phyloP scores from a whole-genome alignment of 2,329 filamentous ascomycete genomes.

The Anisogramma anomala region DNA sequence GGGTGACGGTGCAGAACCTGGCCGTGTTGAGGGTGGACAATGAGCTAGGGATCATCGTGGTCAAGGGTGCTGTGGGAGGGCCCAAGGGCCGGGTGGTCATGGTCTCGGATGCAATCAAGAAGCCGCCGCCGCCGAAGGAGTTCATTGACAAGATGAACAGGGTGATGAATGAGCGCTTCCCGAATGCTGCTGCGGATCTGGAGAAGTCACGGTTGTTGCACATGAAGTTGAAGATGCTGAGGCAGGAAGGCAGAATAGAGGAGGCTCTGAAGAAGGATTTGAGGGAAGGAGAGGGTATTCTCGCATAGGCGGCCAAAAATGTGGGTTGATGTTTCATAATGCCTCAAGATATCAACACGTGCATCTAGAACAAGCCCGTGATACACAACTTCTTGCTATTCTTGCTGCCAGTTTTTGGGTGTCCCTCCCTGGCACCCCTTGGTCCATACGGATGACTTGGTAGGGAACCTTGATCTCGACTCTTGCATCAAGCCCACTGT shows the following conservation, averaged over 20 bases:
- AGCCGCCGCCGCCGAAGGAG: conserved; percentile 44
- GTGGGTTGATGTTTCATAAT: too few relatives aligned
- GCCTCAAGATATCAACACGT: too few relatives aligned
- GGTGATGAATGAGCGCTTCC: conserved; percentile 35
- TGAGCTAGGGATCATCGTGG: conserved; percentile 75
- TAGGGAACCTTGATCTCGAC: too few relatives aligned
- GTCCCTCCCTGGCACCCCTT: too few relatives aligned
- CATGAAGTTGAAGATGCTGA: conserved; percentile 40
- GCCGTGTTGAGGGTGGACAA: conserved; percentile 80
- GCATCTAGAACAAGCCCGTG: too few relatives aligned
- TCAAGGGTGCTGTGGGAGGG: conserved; percentile 77
- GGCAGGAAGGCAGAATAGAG: conserved; percentile 30
- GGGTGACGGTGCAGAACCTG: conserved; percentile 82
- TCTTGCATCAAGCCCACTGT: too few relatives aligned
- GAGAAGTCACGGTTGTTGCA: conserved; percentile 39
- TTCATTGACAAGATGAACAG: conserved; percentile 35
- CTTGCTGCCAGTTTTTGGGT: too few relatives aligned
- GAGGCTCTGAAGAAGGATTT: conserved; percentile 21
- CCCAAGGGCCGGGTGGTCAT: conserved; percentile 78
- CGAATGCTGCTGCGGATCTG: conserved; percentile 33
- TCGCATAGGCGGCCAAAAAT: background rate
- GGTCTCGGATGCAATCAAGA: conserved; percentile 85
- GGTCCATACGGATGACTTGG: too few relatives aligned
- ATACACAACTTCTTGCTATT: too few relatives aligned
- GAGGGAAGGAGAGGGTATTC: conserved; percentile 12